phyloP scores from a whole-genome alignment of 768 basidiomycete genomes.

The Suillus fuscotomentosus region DNA sequence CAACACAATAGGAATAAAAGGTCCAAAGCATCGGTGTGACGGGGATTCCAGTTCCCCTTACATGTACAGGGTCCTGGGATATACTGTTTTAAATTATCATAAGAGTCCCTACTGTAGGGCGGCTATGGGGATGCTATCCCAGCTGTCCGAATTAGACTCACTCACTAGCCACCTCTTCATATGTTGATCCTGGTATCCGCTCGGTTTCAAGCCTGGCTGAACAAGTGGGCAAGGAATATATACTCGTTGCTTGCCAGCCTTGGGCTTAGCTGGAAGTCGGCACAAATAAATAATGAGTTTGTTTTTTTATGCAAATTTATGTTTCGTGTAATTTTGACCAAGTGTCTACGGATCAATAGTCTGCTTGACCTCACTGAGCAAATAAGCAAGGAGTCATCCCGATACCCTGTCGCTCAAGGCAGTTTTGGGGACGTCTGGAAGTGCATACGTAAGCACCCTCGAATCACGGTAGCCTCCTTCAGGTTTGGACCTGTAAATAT shows the following conservation, averaged over 20 bases:
- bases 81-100: too few species aligned
- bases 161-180: too few species aligned
- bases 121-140: too few species aligned
- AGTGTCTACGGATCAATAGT: neutral
- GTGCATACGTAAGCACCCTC: constrained; percentile 9
- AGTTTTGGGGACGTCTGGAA: constrained; percentile 26
- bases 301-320: neutral
- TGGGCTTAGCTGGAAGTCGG: neutral
- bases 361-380: neutral
- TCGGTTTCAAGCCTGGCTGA: neutral
- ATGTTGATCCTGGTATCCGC: neutral
- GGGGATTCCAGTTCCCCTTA: too few species aligned
- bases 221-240: neutral
- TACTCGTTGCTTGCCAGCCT: neutral
- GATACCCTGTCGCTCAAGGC: constrained; percentile 9
- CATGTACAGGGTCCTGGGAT: too few species aligned
- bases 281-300: neutral
- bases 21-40: too few species aligned
- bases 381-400: neutral
- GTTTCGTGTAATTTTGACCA: neutral
- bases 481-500: constrained; percentile 12
- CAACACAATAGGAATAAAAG: too few species aligned
- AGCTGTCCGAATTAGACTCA: too few species aligned
- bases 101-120: too few species aligned
- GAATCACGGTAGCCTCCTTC: neutral